A percentile compares a stretch with the other conserved stretches of the same genome.
phyloP scores from a whole-genome alignment of 441 rosid species.

The Eutrema salsugineum region DNA sequence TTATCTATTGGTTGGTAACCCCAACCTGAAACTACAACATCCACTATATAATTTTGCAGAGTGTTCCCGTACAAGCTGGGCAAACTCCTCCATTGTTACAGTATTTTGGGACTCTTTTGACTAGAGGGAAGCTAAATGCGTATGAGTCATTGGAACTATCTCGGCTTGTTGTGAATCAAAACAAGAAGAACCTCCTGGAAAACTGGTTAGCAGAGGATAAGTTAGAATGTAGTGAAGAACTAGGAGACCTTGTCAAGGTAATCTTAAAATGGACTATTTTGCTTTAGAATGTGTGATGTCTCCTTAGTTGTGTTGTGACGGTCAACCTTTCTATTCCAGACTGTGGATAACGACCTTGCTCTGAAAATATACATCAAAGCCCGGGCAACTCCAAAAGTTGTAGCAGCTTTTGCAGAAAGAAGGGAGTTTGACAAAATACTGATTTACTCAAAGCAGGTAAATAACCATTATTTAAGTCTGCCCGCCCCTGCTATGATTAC shows the following conservation, averaged over 20 bases:
- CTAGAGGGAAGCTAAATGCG: slow-evolving; percentile 91
- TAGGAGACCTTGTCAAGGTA: slow-evolving; percentile 99
- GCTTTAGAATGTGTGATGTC: background rate
- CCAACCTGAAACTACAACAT: background rate
- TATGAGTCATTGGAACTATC: slow-evolving; percentile 95
- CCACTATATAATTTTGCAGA: slow-evolving; percentile 40
- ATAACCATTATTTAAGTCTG: background rate
- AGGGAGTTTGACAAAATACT: slow-evolving; percentile 95
- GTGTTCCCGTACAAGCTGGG: slow-evolving; percentile 98
- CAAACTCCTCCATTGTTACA: slow-evolving; percentile 95
- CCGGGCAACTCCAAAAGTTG: slow-evolving; percentile 94
- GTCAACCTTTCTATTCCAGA: slow-evolving; percentile 42
- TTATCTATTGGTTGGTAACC: background rate
- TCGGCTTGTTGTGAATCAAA: slow-evolving; percentile 94
- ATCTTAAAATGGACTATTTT: slow-evolving; percentile 18
- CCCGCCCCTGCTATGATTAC: background rate
- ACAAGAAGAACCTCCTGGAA: slow-evolving; percentile 88
- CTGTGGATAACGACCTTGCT: slow-evolving; percentile 97
- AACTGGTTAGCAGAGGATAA: slow-evolving; percentile 97
- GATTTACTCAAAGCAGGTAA: slow-evolving; percentile 93
- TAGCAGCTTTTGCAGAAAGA: slow-evolving; percentile 96
- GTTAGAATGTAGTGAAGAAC: slow-evolving; percentile 95
- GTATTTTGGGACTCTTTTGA: slow-evolving; percentile 90
- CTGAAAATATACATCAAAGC: slow-evolving; percentile 92
- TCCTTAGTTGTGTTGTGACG: background rate